phyloP scores from a whole-genome alignment of 2,329 filamentous ascomycete species.

The Verticillium nubilum region DNA sequence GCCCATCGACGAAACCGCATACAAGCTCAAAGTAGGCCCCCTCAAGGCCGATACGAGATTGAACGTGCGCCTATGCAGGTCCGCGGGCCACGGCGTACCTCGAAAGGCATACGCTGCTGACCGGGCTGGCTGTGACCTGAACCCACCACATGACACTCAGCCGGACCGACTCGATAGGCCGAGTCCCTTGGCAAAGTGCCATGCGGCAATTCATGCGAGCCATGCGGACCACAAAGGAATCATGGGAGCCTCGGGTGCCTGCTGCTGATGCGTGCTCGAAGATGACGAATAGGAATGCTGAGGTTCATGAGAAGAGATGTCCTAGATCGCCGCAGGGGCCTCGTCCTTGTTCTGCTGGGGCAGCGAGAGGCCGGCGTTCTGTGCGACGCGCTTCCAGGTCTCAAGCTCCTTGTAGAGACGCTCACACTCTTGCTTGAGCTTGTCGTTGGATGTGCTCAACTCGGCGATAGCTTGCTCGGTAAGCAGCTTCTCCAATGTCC shows the following conservation, averaged over 20 bases:
- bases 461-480: conserved; percentile 87
- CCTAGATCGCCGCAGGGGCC: conserved; percentile 9
- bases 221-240: not conserved
- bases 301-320: conserved; percentile 1
- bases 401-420: conserved; percentile 72
- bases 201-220: not conserved
- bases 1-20: too few relatives aligned
- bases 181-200: too few relatives aligned
- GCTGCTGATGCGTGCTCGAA: not conserved
- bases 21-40: too few relatives aligned
- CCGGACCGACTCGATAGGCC: too few relatives aligned
- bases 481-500: conserved; percentile 84
- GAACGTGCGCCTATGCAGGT: too few relatives aligned
- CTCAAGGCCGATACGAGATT: not conserved
- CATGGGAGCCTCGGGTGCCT: conserved; percentile 14
- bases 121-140: too few relatives aligned
- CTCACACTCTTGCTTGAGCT: conserved; percentile 75
- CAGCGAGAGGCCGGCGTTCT: conserved; percentile 49
- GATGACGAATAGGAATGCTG: not conserved
- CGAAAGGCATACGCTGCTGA: too few relatives aligned
- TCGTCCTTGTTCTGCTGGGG: conserved; percentile 24
- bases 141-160: too few relatives aligned
- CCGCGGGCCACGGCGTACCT: too few relatives aligned
- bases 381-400: conserved; percentile 68
- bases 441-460: conserved; percentile 80